phyloP scores from a whole-genome alignment of 352 stramenopile species.

The Blastocystis sp. region DNA sequence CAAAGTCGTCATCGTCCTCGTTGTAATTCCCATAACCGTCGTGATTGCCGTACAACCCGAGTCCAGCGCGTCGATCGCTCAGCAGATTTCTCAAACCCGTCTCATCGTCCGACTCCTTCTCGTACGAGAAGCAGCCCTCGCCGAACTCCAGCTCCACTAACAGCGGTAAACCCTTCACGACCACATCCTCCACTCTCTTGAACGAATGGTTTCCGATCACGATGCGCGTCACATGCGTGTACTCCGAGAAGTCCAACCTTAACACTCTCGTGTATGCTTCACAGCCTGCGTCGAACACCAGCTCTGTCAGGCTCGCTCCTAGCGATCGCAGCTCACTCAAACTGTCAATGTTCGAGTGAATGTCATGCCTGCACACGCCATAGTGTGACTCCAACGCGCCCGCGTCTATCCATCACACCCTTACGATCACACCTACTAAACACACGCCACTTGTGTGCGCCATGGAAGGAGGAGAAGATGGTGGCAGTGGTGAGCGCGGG shows the following conservation, averaged over 20 bases:
- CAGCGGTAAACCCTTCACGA: too few relatives aligned
- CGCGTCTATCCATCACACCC: background rate
- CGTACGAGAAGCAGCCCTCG: too few relatives aligned
- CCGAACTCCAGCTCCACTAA: too few relatives aligned
- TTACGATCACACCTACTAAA: background rate
- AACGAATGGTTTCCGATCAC: background rate
- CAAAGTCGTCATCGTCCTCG: too few relatives aligned
- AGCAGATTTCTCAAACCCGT: too few relatives aligned
- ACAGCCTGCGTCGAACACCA: background rate
- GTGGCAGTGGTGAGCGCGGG: background rate
- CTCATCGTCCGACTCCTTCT: too few relatives aligned
- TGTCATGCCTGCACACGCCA: background rate
- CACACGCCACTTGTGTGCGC: background rate
- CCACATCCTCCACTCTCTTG: background rate
- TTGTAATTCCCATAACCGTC: too few relatives aligned
- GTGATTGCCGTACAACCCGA: too few relatives aligned
- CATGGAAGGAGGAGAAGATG: background rate
- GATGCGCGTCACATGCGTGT: background rate
- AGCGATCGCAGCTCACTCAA: background rate
- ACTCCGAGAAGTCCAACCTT: background rate
- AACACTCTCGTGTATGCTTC: too few relatives aligned
- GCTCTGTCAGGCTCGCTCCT: background rate
- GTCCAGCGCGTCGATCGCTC: too few relatives aligned
- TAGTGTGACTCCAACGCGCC: background rate
- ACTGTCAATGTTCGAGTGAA: background rate